phyloP scores from a whole-genome alignment of 2,329 filamentous ascomycete genomes.

The Colletotrichum viniferum region DNA sequence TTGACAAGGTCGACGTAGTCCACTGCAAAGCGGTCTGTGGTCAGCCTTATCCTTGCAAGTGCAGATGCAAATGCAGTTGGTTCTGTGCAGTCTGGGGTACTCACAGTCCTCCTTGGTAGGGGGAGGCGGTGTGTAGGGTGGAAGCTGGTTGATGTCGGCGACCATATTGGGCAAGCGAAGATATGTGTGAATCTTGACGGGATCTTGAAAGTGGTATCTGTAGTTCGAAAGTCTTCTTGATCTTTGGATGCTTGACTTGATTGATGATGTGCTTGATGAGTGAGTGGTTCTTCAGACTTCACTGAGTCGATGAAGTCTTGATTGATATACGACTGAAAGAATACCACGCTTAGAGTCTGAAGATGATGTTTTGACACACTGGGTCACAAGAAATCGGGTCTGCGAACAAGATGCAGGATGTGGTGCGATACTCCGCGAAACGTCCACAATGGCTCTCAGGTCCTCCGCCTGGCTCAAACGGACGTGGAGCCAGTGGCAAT shows the following conservation, averaged over 20 bases:
- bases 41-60: neutral
- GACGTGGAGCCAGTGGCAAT: neutral
- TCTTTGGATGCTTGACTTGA: neutral
- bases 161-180: neutral
- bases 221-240: neutral
- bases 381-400: neutral
- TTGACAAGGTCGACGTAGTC: slow-evolving; percentile 32
- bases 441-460: neutral
- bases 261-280: neutral
- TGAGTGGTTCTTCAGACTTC: neutral
- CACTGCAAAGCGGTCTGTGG: slow-evolving; percentile 3
- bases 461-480: neutral
- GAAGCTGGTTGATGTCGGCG: slow-evolving; percentile 3
- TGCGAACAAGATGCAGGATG: neutral
- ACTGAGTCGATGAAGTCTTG: neutral
- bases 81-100: neutral
- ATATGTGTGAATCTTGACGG: neutral
- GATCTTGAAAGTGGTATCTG: neutral
- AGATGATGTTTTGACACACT: neutral
- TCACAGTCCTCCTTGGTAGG: slow-evolving; percentile 9
- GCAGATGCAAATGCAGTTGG: neutral
- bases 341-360: neutral
- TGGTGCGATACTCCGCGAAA: slow-evolving; percentile 1
- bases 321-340: neutral
- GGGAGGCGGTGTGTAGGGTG: slow-evolving; percentile 1